A percentile compares a stretch with the other conserved stretches of the same genome.
Conservation (phyloP, 768 basidiomycete genomes). For the Suillus plorans region DNA sequence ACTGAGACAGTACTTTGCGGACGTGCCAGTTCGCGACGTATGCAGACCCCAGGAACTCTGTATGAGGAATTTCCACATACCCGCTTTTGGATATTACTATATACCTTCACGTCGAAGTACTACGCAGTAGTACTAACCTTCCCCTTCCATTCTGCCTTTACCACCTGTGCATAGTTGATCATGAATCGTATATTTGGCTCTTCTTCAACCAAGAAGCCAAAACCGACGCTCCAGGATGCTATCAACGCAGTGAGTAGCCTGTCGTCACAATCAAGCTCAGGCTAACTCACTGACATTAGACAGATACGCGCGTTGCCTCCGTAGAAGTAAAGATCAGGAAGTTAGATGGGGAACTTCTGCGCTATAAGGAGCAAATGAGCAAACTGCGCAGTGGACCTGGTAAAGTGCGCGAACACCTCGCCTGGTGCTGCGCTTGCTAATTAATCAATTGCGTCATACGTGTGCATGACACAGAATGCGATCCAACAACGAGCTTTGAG, state of each 20-base stretch:
- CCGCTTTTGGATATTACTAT: not conserved
- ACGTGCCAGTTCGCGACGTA: not conserved
- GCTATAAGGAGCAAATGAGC: slow-evolving; percentile 96
- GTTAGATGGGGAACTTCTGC: slow-evolving; percentile 86
- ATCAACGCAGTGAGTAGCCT: slow-evolving; percentile 68
- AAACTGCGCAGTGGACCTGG: slow-evolving; percentile 93
- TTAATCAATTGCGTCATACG: not conserved
- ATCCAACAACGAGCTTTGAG: slow-evolving; percentile 93
- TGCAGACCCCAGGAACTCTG: slow-evolving; percentile 1
- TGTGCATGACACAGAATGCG: slow-evolving; percentile 55
- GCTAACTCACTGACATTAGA: slow-evolving; percentile 45
- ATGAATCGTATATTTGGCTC: slow-evolving; percentile 90
- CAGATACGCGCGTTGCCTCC: slow-evolving; percentile 79
- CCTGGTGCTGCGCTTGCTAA: not conserved
- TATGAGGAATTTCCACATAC: not conserved
- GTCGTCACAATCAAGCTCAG: not conserved
- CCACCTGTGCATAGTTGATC: slow-evolving; percentile 5
- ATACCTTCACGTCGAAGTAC: not conserved
- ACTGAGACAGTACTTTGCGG: not conserved
- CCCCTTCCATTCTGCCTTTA: not conserved
- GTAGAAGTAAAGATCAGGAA: slow-evolving; percentile 98
- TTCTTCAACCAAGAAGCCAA: slow-evolving; percentile 77
- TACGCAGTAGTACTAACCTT: not conserved
- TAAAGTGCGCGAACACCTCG: slow-evolving; percentile 57
- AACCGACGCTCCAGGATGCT: slow-evolving; percentile 88